Conservation (phyloP, 495 filamentous ascomycete species). For the Lasiosphaeris hirsuta region DNA sequence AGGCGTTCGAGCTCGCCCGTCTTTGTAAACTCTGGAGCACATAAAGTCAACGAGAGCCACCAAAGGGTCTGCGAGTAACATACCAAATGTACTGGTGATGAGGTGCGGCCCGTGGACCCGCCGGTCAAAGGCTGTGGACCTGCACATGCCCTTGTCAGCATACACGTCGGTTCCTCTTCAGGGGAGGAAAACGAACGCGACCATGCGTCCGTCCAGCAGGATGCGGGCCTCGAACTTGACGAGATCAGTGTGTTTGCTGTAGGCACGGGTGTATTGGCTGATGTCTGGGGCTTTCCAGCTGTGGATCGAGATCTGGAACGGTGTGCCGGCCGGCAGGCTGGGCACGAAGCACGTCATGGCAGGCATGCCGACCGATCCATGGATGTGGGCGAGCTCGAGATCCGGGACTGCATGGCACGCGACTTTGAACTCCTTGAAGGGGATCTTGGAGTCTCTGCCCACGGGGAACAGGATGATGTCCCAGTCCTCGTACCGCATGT, state of each 20-base stretch:
- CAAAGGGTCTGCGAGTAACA: not conserved
- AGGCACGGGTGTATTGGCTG: conserved; percentile 56
- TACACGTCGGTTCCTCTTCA: not conserved
- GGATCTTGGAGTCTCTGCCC: conserved; percentile 49
- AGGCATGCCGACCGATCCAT: conserved; percentile 52
- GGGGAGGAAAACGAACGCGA: conserved; percentile 53
- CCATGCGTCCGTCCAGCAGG: conserved; percentile 64
- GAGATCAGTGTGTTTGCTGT: conserved; percentile 58
- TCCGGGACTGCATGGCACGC: conserved; percentile 74
- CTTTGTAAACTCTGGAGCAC: conserved; percentile 54
- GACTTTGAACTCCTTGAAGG: conserved; percentile 84
- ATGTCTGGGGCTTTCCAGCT: conserved; percentile 68
- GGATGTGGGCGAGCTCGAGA: conserved; percentile 43
- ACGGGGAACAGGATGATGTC: conserved; percentile 77
- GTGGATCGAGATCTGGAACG: conserved; percentile 78
- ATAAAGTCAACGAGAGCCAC: conserved; percentile 2
- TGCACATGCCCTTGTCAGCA: conserved; percentile 25
- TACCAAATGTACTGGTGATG: conserved; percentile 50
- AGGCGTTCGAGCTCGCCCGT: conserved; percentile 60
- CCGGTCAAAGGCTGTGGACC: conserved; percentile 54
- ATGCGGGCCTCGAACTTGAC: conserved; percentile 67
- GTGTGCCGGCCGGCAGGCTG: conserved; percentile 54
- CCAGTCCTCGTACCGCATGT: conserved; percentile 48
- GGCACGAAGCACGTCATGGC: conserved; percentile 76
- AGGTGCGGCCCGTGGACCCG: conserved; percentile 58